Conservation (phyloP, 2,329 filamentous ascomycete genomes). For the Neofusicoccum sp. region DNA sequence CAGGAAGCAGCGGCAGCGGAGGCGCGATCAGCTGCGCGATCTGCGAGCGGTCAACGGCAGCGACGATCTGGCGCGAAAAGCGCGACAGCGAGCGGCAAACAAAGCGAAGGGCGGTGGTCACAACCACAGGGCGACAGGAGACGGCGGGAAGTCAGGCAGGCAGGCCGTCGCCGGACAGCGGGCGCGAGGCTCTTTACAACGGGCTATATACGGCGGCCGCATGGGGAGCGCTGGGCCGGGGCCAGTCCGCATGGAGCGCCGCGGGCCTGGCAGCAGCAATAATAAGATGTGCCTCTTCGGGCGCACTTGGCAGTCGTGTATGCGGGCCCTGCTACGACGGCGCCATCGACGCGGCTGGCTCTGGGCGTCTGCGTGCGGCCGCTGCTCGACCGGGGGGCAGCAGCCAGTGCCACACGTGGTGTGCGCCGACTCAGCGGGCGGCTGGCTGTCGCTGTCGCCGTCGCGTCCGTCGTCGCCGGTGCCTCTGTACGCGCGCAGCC, state of each 20-base stretch:
- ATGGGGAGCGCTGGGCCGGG: not conserved
- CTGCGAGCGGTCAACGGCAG: not conserved
- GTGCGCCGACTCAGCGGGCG: not conserved
- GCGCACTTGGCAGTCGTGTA: conserved; percentile 12
- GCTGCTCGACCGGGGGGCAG: not conserved
- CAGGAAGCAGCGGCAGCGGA: not conserved
- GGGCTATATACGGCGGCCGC: not conserved
- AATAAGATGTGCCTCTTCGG: not conserved
- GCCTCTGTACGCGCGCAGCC: not conserved
- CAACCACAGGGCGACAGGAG: not conserved
- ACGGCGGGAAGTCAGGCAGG: not conserved
- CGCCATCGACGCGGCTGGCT: conserved; percentile 10
- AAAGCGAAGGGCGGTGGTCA: not conserved
- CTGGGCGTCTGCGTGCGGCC: conserved; percentile 3
- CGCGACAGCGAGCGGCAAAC: not conserved
- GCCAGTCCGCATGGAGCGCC: not conserved
- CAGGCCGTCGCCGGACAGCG: not conserved
- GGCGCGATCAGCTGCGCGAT: conserved; percentile 5
- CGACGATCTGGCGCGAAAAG: not conserved
- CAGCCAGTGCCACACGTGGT: not conserved
- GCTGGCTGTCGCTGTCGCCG: not conserved
- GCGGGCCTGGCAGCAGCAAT: not conserved
- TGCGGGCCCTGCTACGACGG: conserved; percentile 10
- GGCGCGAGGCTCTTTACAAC: not conserved
- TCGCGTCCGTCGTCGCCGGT: not conserved